A percentile compares a stretch with the other conserved stretches of the same genome.
Conservation (phyloP, 352 stramenopile genomes). For the Pythium coloratum region DNA sequence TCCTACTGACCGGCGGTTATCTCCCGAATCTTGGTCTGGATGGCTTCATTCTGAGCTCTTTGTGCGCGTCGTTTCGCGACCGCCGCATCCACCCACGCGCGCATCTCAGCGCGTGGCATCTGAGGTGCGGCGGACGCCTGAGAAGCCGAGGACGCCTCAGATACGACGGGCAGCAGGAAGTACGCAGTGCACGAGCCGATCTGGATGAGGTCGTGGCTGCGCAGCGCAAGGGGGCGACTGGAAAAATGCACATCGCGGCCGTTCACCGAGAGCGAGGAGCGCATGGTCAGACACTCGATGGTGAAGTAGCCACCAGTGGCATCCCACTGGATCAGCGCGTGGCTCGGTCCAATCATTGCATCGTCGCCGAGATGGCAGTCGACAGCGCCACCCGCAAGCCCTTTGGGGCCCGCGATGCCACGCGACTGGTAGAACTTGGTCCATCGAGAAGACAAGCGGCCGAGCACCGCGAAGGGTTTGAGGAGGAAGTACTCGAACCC, state of each 20-base stretch:
- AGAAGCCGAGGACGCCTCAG: background rate
- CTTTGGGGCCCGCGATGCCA: slow-evolving; percentile 43
- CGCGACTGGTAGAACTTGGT: slow-evolving; percentile 56
- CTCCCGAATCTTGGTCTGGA: slow-evolving; percentile 15
- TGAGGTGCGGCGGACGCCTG: background rate
- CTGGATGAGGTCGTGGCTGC: slow-evolving; percentile 59
- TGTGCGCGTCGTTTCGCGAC: slow-evolving; percentile 31
- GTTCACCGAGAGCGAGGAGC: slow-evolving; percentile 65
- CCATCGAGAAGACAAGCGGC: slow-evolving; percentile 57
- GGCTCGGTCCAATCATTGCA: slow-evolving; percentile 46
- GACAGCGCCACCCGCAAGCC: slow-evolving; percentile 48
- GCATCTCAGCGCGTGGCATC: slow-evolving; percentile 32
- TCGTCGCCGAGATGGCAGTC: slow-evolving; percentile 81
- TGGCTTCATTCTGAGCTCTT: slow-evolving; percentile 25
- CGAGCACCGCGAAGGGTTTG: slow-evolving; percentile 60
- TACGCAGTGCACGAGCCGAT: slow-evolving; percentile 71
- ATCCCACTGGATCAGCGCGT: slow-evolving; percentile 77
- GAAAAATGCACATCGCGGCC: slow-evolving; percentile 50
- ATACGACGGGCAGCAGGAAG: slow-evolving; percentile 58
- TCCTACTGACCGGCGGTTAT: background rate
- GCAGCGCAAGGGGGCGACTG: slow-evolving; percentile 42
- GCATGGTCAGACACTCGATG: slow-evolving; percentile 66
- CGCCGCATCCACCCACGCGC: slow-evolving; percentile 32
- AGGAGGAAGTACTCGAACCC: slow-evolving; percentile 76
- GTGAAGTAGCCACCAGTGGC: slow-evolving; percentile 43